These are phyloP conservation scores for Phytophthora tentaculata DNA, from an alignment of 352 stramenopile genomes.

Conservation along the genomic window DNA sequence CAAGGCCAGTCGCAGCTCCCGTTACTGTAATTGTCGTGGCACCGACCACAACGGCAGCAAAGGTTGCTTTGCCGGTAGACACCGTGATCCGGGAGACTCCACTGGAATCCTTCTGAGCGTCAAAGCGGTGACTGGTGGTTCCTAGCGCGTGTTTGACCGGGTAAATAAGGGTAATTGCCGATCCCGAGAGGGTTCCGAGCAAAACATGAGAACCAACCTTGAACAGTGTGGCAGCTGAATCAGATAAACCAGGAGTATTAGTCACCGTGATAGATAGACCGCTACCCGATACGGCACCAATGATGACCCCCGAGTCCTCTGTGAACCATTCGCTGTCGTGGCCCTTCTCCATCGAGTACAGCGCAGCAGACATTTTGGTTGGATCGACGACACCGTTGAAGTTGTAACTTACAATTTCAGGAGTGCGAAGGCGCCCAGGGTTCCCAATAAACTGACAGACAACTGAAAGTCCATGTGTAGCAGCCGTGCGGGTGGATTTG, in stretches of 20 bases:
- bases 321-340: constrained; percentile 68
- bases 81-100: background rate
- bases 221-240: constrained; percentile 18
- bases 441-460: constrained; percentile 67
- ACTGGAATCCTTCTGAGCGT: background rate
- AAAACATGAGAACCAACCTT: constrained; percentile 33
- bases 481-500: constrained; percentile 1
- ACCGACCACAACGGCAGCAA: constrained; percentile 9
- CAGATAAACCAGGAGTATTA: background rate
- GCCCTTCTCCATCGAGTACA: constrained; percentile 49
- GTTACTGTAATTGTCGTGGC: constrained; percentile 17
- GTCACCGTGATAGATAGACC: background rate
- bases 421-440: constrained; percentile 55
- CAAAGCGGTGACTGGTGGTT: constrained; percentile 1
- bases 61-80: background rate
- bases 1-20: background rate
- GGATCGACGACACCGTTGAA: constrained; percentile 27
- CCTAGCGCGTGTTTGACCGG: constrained; percentile 13
- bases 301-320: constrained; percentile 26
- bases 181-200: constrained; percentile 1
- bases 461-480: constrained; percentile 45
- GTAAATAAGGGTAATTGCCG: constrained; percentile 36
- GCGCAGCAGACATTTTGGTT: constrained; percentile 23
- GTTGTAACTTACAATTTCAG: constrained; percentile 40
- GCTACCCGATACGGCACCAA: too few relatives aligned